Evolutionary conservation across 352 stramenopile genomes (phyloP).

Genomic region (Achlya hypogyna): DNA sequence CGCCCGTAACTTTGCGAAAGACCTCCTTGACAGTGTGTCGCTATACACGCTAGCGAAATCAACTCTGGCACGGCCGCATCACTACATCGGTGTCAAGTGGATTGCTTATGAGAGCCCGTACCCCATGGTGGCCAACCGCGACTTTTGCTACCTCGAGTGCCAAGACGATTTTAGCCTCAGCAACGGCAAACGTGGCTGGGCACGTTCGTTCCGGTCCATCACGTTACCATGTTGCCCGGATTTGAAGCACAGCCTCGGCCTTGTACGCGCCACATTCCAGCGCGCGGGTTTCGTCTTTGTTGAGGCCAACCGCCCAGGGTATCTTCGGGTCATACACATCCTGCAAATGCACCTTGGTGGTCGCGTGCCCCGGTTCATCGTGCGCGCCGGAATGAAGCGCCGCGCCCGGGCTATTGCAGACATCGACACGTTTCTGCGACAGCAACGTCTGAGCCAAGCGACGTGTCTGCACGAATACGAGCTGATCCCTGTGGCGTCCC

Average conservation of each 20-base stretch:
- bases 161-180: constrained; percentile 60
- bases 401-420: constrained; percentile 37
- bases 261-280: constrained; percentile 61
- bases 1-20: constrained; percentile 20
- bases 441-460: constrained; percentile 38
- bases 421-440: constrained; percentile 40
- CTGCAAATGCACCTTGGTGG: constrained; percentile 60
- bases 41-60: constrained; percentile 49
- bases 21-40: constrained; percentile 45
- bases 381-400: constrained; percentile 46
- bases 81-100: constrained; percentile 59
- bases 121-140: constrained; percentile 53
- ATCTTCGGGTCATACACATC: constrained; percentile 54
- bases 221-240: constrained; percentile 55
- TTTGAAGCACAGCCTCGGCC: constrained; percentile 32
- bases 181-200: constrained; percentile 52
- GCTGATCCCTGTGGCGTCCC: constrained; percentile 46
- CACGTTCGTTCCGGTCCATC: constrained; percentile 60
- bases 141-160: constrained; percentile 67
- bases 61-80: constrained; percentile 26
- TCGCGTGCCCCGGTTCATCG: constrained; percentile 35
- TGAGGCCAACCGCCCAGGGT: constrained; percentile 47
- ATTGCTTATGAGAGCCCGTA: constrained; percentile 40
- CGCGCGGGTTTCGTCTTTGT: constrained; percentile 65
- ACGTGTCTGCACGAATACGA: constrained; percentile 57